Conservation (phyloP, 129 eudicot species). For the Deinandra increscens region DNA sequence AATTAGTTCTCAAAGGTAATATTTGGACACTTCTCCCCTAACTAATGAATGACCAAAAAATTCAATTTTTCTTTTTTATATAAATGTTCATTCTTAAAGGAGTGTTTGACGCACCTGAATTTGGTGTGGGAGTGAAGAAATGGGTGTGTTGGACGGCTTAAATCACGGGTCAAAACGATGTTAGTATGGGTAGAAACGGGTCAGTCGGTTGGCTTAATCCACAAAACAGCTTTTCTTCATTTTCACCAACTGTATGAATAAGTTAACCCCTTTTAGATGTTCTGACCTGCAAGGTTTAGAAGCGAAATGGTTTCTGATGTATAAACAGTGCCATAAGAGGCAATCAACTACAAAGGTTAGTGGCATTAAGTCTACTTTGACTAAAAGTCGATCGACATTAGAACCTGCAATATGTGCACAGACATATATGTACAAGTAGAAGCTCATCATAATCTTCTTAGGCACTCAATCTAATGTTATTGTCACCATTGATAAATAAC, state of each 20-base stretch:
- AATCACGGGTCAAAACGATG: neutral
- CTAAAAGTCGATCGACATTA: neutral
- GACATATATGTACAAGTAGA: conserved; percentile 5
- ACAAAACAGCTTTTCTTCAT: neutral
- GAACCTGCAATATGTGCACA: neutral
- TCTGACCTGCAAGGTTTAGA: neutral
- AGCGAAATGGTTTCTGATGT: neutral
- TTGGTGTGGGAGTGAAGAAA: neutral
- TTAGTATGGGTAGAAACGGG: conserved; percentile 1
- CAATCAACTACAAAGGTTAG: neutral
- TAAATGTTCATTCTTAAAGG: neutral
- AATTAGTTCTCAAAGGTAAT: conserved; percentile 1
- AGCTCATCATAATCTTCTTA: conserved; percentile 8
- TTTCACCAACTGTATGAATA: neutral
- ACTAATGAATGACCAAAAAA: neutral
- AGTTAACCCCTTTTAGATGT: neutral
- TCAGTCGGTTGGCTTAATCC: neutral
- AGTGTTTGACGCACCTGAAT: neutral
- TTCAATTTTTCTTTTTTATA: neutral
- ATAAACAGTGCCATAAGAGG: neutral
- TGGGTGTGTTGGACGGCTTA: neutral
- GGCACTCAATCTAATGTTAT: conserved; percentile 1
- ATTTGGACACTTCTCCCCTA: conserved; percentile 10
- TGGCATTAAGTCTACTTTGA: no score
- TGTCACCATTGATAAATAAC: conserved; percentile 19